Evolutionary conservation across 352 stramenopile genomes (phyloP).

Genomic region (Phytopythium chamaehyphon): DNA sequence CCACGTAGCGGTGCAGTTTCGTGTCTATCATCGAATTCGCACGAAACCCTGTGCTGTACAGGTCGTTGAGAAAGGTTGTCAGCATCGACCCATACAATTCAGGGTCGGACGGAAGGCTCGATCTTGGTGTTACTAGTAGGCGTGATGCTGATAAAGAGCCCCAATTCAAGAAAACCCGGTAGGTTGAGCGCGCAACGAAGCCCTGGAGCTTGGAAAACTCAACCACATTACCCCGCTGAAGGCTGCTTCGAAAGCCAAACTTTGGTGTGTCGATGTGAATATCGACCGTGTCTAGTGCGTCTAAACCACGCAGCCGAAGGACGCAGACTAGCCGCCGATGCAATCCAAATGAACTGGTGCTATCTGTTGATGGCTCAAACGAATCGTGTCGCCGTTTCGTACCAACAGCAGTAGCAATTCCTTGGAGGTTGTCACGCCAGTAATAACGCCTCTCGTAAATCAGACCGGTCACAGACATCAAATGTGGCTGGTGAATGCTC

Average conservation of each 20-base stretch:
- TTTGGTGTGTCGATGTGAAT: constrained; percentile 39
- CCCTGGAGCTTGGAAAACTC: constrained; percentile 54
- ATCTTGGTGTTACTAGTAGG: neutral
- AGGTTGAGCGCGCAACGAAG: constrained; percentile 50
- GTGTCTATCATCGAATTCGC: constrained; percentile 25
- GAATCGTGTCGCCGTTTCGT: neutral
- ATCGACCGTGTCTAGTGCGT: constrained; percentile 36
- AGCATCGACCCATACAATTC: constrained; percentile 37
- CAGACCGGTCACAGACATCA: constrained; percentile 29
- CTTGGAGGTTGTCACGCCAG: constrained; percentile 15
- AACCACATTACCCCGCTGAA: constrained; percentile 33
- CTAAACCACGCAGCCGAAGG: constrained; percentile 38
- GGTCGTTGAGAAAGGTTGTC: constrained; percentile 31
- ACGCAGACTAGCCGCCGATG: constrained; percentile 21
- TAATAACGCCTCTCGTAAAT: constrained; percentile 29
- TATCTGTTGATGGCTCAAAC: neutral
- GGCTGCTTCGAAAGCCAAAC: constrained; percentile 28
- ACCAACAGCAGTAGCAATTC: constrained; percentile 10
- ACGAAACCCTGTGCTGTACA: constrained; percentile 28
- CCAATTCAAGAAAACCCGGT: constrained; percentile 68
- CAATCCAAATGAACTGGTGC: neutral
- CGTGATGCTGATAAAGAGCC: constrained; percentile 23
- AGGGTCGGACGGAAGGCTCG: constrained; percentile 11
- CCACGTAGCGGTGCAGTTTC: constrained; percentile 49
- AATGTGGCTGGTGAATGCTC: constrained; percentile 27